Conservation (phyloP, 164 flowering plant genomes). For the Macadamia integrifolia region DNA sequence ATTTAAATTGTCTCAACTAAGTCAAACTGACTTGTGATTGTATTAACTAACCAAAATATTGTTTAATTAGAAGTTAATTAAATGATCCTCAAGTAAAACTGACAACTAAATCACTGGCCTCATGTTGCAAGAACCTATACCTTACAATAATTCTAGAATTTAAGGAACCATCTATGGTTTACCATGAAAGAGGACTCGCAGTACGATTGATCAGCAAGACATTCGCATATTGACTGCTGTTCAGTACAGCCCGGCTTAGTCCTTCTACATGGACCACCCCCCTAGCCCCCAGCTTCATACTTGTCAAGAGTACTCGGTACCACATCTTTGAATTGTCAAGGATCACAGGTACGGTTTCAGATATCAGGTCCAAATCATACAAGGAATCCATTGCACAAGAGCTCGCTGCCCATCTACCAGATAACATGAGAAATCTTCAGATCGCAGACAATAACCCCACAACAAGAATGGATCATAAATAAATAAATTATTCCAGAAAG, state of each 20-base stretch:
- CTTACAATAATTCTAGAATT: neutral
- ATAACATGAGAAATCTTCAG: slow-evolving; percentile 17
- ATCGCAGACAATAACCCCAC: slow-evolving; percentile 2
- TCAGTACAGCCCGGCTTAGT: slow-evolving; percentile 53
- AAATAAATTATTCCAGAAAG: neutral
- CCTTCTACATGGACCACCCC: slow-evolving; percentile 76
- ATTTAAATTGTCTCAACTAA: neutral
- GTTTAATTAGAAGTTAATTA: no score
- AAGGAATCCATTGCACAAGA: slow-evolving; percentile 85
- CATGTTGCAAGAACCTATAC: no score
- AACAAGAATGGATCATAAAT: neutral
- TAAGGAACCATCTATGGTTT: slow-evolving; percentile 6
- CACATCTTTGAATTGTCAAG: slow-evolving; percentile 81
- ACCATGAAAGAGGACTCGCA: slow-evolving; percentile 95
- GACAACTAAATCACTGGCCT: no score
- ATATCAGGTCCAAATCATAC: slow-evolving; percentile 83
- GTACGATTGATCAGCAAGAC: slow-evolving; percentile 83
- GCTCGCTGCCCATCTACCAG: slow-evolving; percentile 69
- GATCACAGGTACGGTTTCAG: slow-evolving; percentile 77
- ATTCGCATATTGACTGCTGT: slow-evolving; percentile 46
- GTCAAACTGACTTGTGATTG: no score
- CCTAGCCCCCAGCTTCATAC: slow-evolving; percentile 81
- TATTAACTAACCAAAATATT: no score
- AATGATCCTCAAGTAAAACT: no score
- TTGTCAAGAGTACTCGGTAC: slow-evolving; percentile 60